phyloP scores from a whole-genome alignment of 495 filamentous ascomycete species.

The Penicillium soppii region DNA sequence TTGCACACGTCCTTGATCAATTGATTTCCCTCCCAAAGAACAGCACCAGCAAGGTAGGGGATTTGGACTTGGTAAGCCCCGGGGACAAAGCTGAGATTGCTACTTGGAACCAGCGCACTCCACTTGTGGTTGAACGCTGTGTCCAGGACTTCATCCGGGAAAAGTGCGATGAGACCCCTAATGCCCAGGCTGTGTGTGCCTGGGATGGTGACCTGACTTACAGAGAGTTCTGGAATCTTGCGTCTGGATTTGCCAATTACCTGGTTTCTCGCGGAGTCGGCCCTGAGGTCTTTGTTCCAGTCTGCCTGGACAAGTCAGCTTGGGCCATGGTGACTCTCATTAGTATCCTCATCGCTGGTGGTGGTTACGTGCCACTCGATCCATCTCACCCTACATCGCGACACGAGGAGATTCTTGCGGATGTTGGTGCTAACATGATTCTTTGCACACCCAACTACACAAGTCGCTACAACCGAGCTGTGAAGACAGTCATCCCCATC shows the following conservation, averaged over 20 bases:
- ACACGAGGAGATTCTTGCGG: slow-evolving; percentile 41
- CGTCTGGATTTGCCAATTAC: slow-evolving; percentile 37
- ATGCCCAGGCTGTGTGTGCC: slow-evolving; percentile 38
- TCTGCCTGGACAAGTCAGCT: slow-evolving; percentile 57
- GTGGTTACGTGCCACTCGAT: slow-evolving; percentile 59
- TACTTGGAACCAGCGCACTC: slow-evolving; percentile 32
- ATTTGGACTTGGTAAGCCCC: slow-evolving; percentile 34
- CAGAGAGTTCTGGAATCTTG: slow-evolving; percentile 32
- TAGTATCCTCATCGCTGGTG: slow-evolving; percentile 56
- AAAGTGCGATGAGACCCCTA: slow-evolving; percentile 23
- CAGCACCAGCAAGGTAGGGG: slow-evolving; percentile 25
- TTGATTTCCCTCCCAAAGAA: slow-evolving; percentile 27
- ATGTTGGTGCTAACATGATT: slow-evolving; percentile 38
- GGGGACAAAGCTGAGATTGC: slow-evolving; percentile 33
- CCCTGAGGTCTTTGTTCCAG: slow-evolving; percentile 49
- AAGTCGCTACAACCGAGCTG: slow-evolving; percentile 22
- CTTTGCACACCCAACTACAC: slow-evolving; percentile 39
- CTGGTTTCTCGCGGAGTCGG: slow-evolving; percentile 46
- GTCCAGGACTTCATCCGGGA: slow-evolving; percentile 47
- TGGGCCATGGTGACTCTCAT: slow-evolving; percentile 54
- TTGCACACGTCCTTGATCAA: slow-evolving; percentile 35
- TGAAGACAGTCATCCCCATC: slow-evolving; percentile 37
- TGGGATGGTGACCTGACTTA: slow-evolving; percentile 49
- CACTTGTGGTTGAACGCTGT: slow-evolving; percentile 35
- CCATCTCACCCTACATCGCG: slow-evolving; percentile 51